Conservation (phyloP, 768 basidiomycete genomes). For the Russula sp. region DNA sequence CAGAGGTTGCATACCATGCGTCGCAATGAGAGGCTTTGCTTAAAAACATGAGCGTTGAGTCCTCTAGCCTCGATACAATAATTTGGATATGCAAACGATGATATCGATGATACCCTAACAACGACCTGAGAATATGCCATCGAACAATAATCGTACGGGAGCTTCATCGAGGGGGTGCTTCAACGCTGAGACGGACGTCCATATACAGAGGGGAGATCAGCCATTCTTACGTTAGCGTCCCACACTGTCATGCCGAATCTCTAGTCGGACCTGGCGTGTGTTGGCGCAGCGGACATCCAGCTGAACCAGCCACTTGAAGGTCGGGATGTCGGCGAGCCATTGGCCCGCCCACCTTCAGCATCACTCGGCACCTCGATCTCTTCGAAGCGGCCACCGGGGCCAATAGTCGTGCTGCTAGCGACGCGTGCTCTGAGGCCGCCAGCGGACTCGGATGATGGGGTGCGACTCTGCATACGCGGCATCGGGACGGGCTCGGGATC, state of each 20-base stretch:
- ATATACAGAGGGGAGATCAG: background rate
- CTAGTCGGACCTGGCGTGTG: conserved; percentile 20
- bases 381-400: conserved; percentile 50
- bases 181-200: background rate
- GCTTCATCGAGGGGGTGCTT: no score
- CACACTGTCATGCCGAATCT: background rate
- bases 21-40: conserved; percentile 4
- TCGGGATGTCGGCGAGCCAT: background rate
- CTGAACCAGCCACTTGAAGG: conserved; percentile 27
- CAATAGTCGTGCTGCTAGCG: conserved; percentile 12
- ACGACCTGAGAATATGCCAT: background rate
- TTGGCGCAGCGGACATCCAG: conserved; percentile 20
- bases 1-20: conserved; percentile 10
- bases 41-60: background rate
- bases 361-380: conserved; percentile 72
- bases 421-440: conserved; percentile 25
- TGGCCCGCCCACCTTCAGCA: conserved; percentile 51
- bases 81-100: background rate
- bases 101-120: background rate
- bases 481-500: conserved; percentile 31
- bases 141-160: background rate
- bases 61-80: background rate
- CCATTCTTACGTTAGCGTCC: background rate
- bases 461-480: conserved; percentile 46
- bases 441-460: conserved; percentile 36